phyloP scores from a whole-genome alignment of 805 yeast genomes.

The Wickerhamiella australiensis region DNA sequence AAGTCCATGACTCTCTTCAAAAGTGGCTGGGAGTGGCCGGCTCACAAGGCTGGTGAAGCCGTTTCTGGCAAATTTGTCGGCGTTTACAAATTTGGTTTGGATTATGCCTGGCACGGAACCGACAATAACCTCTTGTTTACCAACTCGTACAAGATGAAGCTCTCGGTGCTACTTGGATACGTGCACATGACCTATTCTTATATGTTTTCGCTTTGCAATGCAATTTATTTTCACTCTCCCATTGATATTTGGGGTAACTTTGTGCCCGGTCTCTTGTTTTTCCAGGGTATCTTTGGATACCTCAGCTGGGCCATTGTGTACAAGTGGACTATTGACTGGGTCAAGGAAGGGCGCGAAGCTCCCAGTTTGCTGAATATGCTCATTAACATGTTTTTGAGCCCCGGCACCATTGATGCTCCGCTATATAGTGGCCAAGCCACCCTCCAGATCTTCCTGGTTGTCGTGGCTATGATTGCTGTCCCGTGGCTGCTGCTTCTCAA shows the following conservation, averaged over 20 bases:
- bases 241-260: conserved; percentile 88
- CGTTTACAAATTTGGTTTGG: conserved; percentile 78
- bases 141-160: conserved; percentile 94
- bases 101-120: conserved; percentile 94
- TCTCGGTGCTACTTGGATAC: conserved; percentile 89
- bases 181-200: conserved; percentile 87
- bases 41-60: conserved; percentile 51
- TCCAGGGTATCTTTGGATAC: conserved; percentile 95
- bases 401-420: conserved; percentile 74
- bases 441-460: conserved; percentile 59
- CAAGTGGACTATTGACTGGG: conserved; percentile 94
- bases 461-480: conserved; percentile 75
- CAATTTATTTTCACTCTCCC: conserved; percentile 49
- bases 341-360: conserved; percentile 59
- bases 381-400: conserved; percentile 88
- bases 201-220: conserved; percentile 73
- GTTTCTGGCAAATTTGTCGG: conserved; percentile 48
- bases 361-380: conserved; percentile 92
- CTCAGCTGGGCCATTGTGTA: conserved; percentile 72
- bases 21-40: conserved; percentile 94
- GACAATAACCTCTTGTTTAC: conserved; percentile 83
- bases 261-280: conserved; percentile 83
- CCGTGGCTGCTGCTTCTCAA: conserved; percentile 83
- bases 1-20: conserved; percentile 76
- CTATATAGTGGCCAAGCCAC: conserved; percentile 68